Conservation (phyloP, 345 rosid species). For the Linum usitatissimum region DNA sequence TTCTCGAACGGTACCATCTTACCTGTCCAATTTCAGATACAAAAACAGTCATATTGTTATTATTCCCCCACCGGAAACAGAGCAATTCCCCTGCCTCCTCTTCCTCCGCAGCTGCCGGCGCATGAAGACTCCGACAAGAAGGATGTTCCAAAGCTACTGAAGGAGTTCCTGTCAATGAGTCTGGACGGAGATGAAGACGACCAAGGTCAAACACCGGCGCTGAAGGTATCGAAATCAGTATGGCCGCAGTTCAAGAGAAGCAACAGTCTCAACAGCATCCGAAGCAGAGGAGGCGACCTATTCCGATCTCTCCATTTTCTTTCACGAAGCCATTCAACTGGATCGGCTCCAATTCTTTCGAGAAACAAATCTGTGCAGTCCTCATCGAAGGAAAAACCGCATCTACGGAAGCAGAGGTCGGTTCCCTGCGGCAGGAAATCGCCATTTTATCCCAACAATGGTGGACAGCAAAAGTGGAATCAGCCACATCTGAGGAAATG, state of each 20-base stretch:
- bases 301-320: constrained; percentile 62
- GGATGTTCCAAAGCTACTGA: no score
- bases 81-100: background rate
- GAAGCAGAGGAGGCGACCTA: constrained; percentile 33
- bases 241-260: constrained; percentile 72
- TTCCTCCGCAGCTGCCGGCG: constrained; percentile 5
- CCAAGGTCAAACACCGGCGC: background rate
- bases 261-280: constrained; percentile 42
- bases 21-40: constrained; percentile 53
- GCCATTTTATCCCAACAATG: constrained; percentile 13
- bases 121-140: no score
- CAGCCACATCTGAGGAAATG: constrained; percentile 37
- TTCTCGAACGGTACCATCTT: constrained; percentile 80
- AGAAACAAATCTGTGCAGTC: no score
- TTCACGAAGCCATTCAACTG: constrained; percentile 82
- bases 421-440: no score
- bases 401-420: no score
- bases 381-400: no score
- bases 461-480: constrained; percentile 23
- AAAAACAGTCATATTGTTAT: background rate
- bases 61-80: background rate
- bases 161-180: constrained; percentile 47
- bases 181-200: constrained; percentile 26
- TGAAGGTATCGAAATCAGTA: constrained; percentile 32
- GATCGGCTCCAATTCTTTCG: constrained; percentile 33